Evolutionary conservation across 257 asterid species (phyloP), one percentile per base, ranked within the genome.

Genomic region (Solanum lycopersicoides): DNA sequence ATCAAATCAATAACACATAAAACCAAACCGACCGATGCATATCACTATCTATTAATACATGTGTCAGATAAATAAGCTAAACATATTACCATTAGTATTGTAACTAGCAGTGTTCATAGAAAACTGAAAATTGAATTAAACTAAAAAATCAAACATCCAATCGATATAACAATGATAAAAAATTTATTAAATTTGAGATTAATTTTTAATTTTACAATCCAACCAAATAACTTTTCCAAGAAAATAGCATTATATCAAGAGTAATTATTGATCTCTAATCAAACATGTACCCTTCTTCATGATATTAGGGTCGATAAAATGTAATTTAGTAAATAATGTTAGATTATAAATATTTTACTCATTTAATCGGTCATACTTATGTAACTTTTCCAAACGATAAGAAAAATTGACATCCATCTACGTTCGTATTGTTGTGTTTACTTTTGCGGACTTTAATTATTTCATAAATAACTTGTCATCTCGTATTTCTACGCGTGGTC

Each of bases 391-490:
- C 12, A 8, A 59, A 59, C 66, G 12, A 0, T 3, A 2, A 60
- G 69, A 60, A 23, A 21, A 59, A 59, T 28, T 60, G 69, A 2
- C 69, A 60, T 21, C 68, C 68, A 0, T 60, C 68, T 60, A 60
- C 14, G n/a, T n/a, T n/a, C n/a, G 3, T 0, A 60, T 23, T 2
- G 3, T 11, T 60, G 3, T 0, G 69, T 60, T 6, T 3, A 4
- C 30, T 60, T 60, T 23, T 23, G 6, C 14, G 1, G 4, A 60
- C 14, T 23, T 60, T 0, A 23, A 23, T 7, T 60, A 60, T 60
- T 60, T 60, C 7, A 60, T 10, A 60, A 21, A 60, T 23, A 9
- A 60, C 28, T 60, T 60, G 28, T 60, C 30, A 60, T 60, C 7
- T 60, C 30, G 1, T 23, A 60, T 4, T 9, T 23, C 1, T 60